Evolutionary conservation across 176 grass and related monocot genomes (phyloP).

Genomic region (Eleusine indica): DNA sequence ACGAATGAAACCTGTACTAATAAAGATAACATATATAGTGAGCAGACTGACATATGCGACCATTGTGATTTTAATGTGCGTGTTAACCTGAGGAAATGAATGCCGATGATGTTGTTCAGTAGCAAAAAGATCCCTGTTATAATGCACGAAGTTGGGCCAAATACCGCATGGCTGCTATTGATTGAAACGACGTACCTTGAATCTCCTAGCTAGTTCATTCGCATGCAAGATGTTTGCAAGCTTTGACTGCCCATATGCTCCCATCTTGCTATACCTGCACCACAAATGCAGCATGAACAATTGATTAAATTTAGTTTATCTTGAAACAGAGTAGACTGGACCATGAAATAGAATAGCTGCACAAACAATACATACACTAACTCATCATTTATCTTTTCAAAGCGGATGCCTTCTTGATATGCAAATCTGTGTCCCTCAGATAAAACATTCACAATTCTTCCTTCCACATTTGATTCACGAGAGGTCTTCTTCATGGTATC

Average conservation of each 20-base stretch:
- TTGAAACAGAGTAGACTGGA: background rate
- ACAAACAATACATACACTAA: conserved; percentile 57
- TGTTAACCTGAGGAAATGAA: background rate
- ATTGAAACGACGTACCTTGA: conserved; percentile 49
- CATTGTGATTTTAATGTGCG: background rate
- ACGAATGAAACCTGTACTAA: background rate
- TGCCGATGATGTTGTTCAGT: too few relatives aligned
- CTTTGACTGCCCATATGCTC: conserved; percentile 93
- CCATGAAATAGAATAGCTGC: background rate
- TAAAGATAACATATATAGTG: background rate
- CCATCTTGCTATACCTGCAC: conserved; percentile 63
- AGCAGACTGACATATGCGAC: background rate
- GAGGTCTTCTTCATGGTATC: conserved; percentile 88
- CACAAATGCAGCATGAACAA: conserved; percentile 39
- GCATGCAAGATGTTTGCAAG: conserved; percentile 90
- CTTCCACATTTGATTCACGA: conserved; percentile 65
- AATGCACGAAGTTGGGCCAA: background rate
- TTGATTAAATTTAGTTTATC: background rate
- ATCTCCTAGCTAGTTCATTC: conserved; percentile 83
- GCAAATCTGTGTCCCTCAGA: conserved; percentile 76
- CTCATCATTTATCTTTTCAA: conserved; percentile 80
- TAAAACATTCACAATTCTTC: conserved; percentile 89
- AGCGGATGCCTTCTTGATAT: conserved; percentile 72
- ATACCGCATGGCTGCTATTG: background rate
- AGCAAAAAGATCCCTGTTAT: background rate